Evolutionary conservation across 495 filamentous ascomycete genomes (phyloP), one percentile per base, ranked within the genome.

Genomic region (Aspergillus nanangensis): DNA sequence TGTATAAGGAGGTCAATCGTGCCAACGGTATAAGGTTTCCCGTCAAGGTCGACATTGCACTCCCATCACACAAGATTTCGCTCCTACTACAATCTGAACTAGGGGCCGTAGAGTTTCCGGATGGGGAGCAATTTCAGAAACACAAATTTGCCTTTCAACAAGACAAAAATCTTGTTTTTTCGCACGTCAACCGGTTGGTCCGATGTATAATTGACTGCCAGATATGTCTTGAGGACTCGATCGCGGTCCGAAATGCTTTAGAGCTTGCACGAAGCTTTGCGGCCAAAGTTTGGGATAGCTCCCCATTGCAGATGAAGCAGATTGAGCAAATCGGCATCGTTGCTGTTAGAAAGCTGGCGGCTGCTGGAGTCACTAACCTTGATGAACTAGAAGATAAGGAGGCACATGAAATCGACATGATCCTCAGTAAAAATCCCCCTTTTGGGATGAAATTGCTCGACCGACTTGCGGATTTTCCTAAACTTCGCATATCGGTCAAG

Each of bases 191-290:
- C 51, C 79, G 90, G 5, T 63, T 96, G 0, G 77, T 92, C 14
- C 81, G 88, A 7, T 96, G 90, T 51, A 76, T 96, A 8, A 79
- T 95, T 38, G 93, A 97, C 61, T 96, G 90, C 53, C 81, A 88
- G 52, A 75, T 86, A 8, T 51, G 71, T 17, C 75, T 83, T 5
- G 67, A 78, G 7, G 90, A 96, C 55, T 81, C 87, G 0, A 55
- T 84, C 3, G 68, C 81, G 8, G 76, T 78, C 8, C 76, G 77
- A 37, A 85, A 83, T 48, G 86, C 88, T 9, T 70, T 97, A 13
- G 88, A 94, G 56, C 74, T 97, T 15, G 75, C 82, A 5, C 74
- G 94, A 47, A 88, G 87, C 45, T 74, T 97, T 32, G 75, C 78
- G 22, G 90, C 88, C 9, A 80, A 78, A 47, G 85, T 81, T 3